Base-by-base conservation (phyloP, 768 basidiomycete genomes). In the Hypholoma fasciculare region DNA sequence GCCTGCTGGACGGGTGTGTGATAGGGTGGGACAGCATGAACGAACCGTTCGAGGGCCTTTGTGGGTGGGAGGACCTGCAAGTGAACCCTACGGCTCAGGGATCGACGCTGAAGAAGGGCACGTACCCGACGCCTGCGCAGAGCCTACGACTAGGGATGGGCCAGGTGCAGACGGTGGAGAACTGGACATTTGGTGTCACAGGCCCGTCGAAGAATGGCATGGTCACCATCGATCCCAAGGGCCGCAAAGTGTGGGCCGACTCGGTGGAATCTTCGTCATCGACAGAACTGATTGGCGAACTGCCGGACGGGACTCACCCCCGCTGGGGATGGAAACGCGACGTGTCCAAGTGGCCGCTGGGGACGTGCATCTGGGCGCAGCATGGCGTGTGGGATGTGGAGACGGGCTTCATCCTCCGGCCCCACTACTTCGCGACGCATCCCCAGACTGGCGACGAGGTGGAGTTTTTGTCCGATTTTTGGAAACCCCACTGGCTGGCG, bases 1-100 rank as follows among this genome's bases (percentile, higher is more conserved):
- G 83, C 36, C 71, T 98, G 38, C 69, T 92, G 19, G 95, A 98
- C 30, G 85, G 86, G 40, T 95, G 94, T 62, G 83, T 99, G 11
- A 88, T 98, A 49, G 97, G 97, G 0, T 98, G 96, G 97, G 97
- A 99, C 69, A 89, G 87, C 64, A 75, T 98, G 72, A 98, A 99
- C 71, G 97, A 99, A 71, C 96, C 97, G 0, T 86, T 86, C 38
- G 92, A 96, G 63, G 97, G 97, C 0, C 78, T 92, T 40, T 80
- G 73, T 34, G 80, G 78, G 2, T 89, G 89, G 72, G 76, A 79
- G 0, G 86, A 96, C 69, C 76, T 99, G 27, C 80, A 78, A 51
- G 59, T 69, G 12, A 85, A 88, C 44, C 90, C 94, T 0, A 74
- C 73, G 14, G 73, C 80, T 36, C 92, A 94, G 67, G 85, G 85